Base-by-base conservation (phyloP, 2,329 filamentous ascomycete genomes). In the Pyrenochaeta sp. region DNA sequence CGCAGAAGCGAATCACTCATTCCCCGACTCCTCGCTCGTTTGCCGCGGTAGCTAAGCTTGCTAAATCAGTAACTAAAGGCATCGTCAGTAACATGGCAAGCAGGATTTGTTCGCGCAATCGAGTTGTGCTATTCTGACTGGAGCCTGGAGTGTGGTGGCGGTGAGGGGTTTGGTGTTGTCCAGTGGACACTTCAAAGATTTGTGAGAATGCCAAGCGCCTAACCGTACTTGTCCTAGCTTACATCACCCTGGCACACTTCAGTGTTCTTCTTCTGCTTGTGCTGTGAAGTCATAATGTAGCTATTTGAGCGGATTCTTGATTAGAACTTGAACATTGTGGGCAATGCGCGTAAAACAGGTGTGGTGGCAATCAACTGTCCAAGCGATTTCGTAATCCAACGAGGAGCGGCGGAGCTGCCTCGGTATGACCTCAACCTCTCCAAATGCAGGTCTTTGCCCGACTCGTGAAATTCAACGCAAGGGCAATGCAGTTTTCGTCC, bases 391-490 rank as follows among this genome's bases (percentile, higher is more conserved):
- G 40, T 30, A 27, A 47, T 45, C 41, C 27, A 41, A 49, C 41
- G 35, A 36, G 32, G 17, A 35, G 56, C 54, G 33, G 52, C 48
- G 42, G 43, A 39, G 37, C 47, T 60, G 54, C 63, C 62, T 58
- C 61, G 63, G 60, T 54, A 54, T 52, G 56, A 64, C 52, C 46
- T 57, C 52, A 54, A 35, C 37, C 30, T 41, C 50, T 51, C 65
- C 61, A 51, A 63, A 68, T 61, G 51, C 48, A 65, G 63, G 51
- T 46, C 51, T 55, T 61, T 48, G 58, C 58, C 63, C 65, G 64
- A 56, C 48, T 44, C 43, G 32, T 29, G 39, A 40, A 44, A 41
- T 45, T 33, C 21, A 40, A 54, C 42, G 42, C 54, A 54, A 60
- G 48, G 42, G 51, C 31, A 50, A 29, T 43, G 45, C 40, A 54